Evolutionary conservation across 2,329 filamentous ascomycete species (phyloP).

Genomic region (Diaporthe australafricana): DNA sequence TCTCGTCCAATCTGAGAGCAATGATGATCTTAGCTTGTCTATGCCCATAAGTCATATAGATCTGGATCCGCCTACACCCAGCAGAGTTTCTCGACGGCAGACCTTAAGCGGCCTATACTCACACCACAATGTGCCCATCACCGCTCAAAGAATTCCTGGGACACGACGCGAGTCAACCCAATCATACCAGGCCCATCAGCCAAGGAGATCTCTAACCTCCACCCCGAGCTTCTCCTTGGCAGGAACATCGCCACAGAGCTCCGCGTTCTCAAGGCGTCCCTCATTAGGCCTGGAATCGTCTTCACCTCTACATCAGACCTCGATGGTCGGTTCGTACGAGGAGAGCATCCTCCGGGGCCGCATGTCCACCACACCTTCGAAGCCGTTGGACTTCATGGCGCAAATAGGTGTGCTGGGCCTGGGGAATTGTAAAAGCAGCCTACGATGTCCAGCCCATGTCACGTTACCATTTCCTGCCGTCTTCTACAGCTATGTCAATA

Average conservation of each 20-base stretch:
- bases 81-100: slow-evolving; percentile 67
- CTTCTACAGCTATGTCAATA: slow-evolving; percentile 90
- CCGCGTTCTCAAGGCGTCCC: slow-evolving; percentile 67
- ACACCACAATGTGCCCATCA: slow-evolving; percentile 33
- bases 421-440: slow-evolving; percentile 86
- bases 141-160: slow-evolving; percentile 49
- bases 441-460: slow-evolving; percentile 90
- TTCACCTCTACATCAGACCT: slow-evolving; percentile 81
- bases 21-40: slow-evolving; percentile 78
- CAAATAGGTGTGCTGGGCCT: slow-evolving; percentile 94
- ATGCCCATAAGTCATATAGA: slow-evolving; percentile 64
- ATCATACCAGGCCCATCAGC: slow-evolving; percentile 83
- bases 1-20: slow-evolving; percentile 88
- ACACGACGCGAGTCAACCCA: slow-evolving; percentile 69
- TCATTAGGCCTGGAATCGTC: slow-evolving; percentile 81
- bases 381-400: slow-evolving; percentile 90
- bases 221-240: slow-evolving; percentile 58
- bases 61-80: slow-evolving; percentile 52
- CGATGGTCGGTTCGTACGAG: slow-evolving; percentile 98
- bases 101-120: slow-evolving; percentile 66
- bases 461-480: slow-evolving; percentile 92
- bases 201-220: slow-evolving; percentile 78
- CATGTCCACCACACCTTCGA: slow-evolving; percentile 97
- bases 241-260: slow-evolving; percentile 61
- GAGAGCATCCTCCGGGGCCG: slow-evolving; percentile 94